Evolutionary conservation across 805 yeast genomes (phyloP), one percentile per base, ranked within the genome.

Genomic region (Candida easanensis): DNA sequence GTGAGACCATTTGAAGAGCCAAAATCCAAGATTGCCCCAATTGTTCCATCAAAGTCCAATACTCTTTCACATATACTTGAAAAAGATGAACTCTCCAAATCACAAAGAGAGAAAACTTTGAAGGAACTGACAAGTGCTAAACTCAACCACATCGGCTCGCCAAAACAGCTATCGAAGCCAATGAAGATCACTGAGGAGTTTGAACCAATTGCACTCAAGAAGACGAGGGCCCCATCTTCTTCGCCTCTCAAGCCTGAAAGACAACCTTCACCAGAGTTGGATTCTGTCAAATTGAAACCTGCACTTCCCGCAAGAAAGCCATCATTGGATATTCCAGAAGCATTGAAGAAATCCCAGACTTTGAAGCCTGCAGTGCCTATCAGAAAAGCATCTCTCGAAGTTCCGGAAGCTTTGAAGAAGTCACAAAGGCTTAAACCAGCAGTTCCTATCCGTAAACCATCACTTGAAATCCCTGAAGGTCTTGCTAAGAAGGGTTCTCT

Each of bases 11-110:
- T 41, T 13, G 38, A 38, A n/a, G 21, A 28, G 14, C 36, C 36
- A 26, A 46, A 41, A 39, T 33, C 65, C 39, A 56, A 49, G 60
- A 45, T 55, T 54, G 63, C 61, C 51, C 69, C 63, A 56, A 57
- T 51, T 30, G 50, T 47, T 43, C 64, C 60, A 48, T 54, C 53
- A 46, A 50, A 52, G 35, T 42, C 51, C 28, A 56, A 58, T 51
- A 58, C 64, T 18, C 48, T 63, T 52, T 46, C 63, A 53, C 60
- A 57, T 57, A 64, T 41, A 14, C 5, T 42, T 33, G 36, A 49
- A 26, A 14, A 41, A 21, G 36, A 39, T 11, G 41, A 62, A 20
- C 33, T 31, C 3, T 27, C 50, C 13, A 42, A 42, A 21, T 21
- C 31, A 3, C 51, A 48, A 19, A 23, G 32, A n/a, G 52, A 51